These are phyloP conservation scores for Panus rudis DNA, from an alignment of 768 basidiomycete species.

Conservation along the genomic window DNA sequence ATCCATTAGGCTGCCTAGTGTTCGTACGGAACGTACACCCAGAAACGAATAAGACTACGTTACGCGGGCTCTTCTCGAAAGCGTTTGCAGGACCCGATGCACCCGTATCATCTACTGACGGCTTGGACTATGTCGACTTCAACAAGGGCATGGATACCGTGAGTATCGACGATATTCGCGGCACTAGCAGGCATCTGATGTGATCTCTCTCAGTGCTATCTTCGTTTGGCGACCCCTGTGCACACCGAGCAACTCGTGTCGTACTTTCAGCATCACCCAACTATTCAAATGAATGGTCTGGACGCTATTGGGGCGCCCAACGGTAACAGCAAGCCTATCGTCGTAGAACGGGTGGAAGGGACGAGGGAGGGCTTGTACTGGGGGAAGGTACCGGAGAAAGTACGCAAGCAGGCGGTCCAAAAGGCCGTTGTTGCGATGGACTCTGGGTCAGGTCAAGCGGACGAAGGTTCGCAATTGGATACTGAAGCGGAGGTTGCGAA, in stretches of 20 bases:
- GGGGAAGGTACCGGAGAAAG: slow-evolving; percentile 72
- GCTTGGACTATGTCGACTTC: slow-evolving; percentile 75
- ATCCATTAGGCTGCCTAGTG: slow-evolving; percentile 60
- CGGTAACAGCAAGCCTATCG: slow-evolving; percentile 25
- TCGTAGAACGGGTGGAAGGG: slow-evolving; percentile 52
- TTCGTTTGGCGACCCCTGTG: slow-evolving; percentile 53
- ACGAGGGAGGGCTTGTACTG: slow-evolving; percentile 68
- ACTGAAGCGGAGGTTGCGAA: too few species aligned
- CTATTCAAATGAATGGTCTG: slow-evolving; percentile 42
- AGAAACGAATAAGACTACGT: slow-evolving; percentile 76
- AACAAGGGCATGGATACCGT: slow-evolving; percentile 73
- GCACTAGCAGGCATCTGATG: too few species aligned
- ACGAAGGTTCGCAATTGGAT: too few species aligned
- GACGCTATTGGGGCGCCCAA: slow-evolving; percentile 41
- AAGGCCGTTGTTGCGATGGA: slow-evolving; percentile 33
- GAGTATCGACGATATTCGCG: too few species aligned
- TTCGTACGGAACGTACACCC: slow-evolving; percentile 66
- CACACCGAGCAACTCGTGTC: slow-evolving; percentile 39
- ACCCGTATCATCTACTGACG: slow-evolving; percentile 16
- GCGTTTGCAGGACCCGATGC: slow-evolving; percentile 29
- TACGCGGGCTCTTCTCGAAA: slow-evolving; percentile 49
- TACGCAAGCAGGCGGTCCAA: slow-evolving; percentile 53
- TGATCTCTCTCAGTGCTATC: slow-evolving; percentile 76
- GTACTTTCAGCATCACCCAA: slow-evolving; percentile 33
- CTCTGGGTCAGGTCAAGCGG: too few species aligned